phyloP scores from a whole-genome alignment of 2,329 filamentous ascomycete genomes.

The Paecilomyces formosus region DNA sequence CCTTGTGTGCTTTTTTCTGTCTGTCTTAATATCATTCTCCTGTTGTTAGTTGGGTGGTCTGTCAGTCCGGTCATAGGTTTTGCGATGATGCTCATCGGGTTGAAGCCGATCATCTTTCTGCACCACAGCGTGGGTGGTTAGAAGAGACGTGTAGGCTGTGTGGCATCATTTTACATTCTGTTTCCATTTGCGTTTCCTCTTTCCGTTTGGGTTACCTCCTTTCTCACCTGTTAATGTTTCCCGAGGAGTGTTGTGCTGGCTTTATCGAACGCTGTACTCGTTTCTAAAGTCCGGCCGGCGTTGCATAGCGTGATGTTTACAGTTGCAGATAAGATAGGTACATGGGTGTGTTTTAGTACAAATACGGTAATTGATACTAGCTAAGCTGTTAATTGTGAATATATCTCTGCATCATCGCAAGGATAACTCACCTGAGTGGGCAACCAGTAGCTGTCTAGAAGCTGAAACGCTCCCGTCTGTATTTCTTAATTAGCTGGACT shows the following conservation, averaged over 20 bases:
- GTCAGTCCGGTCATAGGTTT: neutral
- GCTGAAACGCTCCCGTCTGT: no score
- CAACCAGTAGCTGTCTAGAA: neutral
- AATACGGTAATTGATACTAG: neutral
- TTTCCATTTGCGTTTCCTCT: neutral
- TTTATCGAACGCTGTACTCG: neutral
- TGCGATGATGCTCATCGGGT: neutral
- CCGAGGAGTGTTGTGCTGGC: neutral
- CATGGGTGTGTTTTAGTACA: neutral
- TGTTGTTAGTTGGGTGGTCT: neutral
- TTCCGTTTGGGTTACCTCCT: neutral
- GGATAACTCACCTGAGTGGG: neutral
- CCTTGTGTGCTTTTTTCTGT: neutral
- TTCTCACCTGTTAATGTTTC: neutral
- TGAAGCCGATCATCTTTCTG: neutral
- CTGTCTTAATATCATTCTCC: neutral
- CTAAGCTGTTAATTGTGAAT: neutral
- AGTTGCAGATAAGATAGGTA: neutral
- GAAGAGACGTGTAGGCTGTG: neutral
- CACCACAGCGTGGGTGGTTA: neutral
- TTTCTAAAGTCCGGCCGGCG: neutral
- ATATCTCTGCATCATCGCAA: neutral
- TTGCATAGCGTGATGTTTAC: conserved; percentile 1
- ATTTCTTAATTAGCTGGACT: no score
- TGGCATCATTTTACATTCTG: neutral